Evolutionary conservation across 2,329 filamentous ascomycete species (phyloP).

Genomic region (Ustulina deusta): DNA sequence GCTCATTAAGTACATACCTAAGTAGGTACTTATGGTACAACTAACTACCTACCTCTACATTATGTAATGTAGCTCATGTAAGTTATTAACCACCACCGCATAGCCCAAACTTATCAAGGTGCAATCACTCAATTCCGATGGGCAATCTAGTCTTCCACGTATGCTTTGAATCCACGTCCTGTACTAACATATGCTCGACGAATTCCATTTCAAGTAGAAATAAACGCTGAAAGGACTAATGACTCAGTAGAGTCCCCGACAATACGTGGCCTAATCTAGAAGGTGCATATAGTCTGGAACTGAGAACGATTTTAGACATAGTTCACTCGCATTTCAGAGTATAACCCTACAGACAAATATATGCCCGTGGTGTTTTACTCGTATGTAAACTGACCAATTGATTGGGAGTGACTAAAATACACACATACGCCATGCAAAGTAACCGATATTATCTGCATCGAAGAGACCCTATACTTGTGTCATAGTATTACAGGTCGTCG

Average conservation of each 20-base stretch:
- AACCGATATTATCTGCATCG: conserved; percentile 39
- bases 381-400: conserved; percentile 32
- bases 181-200: neutral
- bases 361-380: neutral
- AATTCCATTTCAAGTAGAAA: too few relatives aligned
- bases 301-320: neutral
- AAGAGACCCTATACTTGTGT: conserved; percentile 41
- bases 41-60: too few relatives aligned
- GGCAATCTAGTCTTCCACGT: too few relatives aligned
- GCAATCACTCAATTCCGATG: too few relatives aligned
- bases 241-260: neutral
- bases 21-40: too few relatives aligned
- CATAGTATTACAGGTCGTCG: conserved; percentile 39
- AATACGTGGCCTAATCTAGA: neutral
- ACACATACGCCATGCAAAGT: conserved; percentile 48
- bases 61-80: too few relatives aligned
- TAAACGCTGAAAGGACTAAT: neutral
- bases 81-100: too few relatives aligned
- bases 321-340: neutral
- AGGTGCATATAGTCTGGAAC: neutral
- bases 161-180: neutral
- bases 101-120: too few relatives aligned
- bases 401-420: conserved; percentile 44
- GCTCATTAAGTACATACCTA: too few relatives aligned
- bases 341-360: neutral